These are phyloP conservation scores for Thoreauomyces humboldtii DNA, from an alignment of 192 early-diverging fungal species.

Conservation along the genomic window DNA sequence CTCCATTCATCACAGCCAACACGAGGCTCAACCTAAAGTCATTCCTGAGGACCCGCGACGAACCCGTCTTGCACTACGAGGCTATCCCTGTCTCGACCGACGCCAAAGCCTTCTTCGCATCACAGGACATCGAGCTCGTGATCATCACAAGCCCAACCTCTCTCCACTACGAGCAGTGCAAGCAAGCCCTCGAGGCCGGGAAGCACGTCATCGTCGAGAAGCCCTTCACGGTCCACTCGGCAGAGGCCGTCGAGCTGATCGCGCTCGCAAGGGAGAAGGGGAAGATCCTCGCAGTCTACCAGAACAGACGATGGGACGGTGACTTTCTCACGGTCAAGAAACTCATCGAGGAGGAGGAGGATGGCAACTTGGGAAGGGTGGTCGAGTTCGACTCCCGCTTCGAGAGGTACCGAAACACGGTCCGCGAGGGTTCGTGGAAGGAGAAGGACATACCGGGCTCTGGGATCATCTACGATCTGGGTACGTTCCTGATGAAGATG, in stretches of 20 bases:
- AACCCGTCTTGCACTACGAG: constrained; percentile 2
- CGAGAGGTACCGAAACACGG: constrained; percentile 68
- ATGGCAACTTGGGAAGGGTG: constrained; percentile 58
- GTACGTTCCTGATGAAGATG: too few relatives aligned
- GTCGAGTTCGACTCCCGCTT: constrained; percentile 73
- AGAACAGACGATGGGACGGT: constrained; percentile 80
- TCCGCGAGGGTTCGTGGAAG: constrained; percentile 68
- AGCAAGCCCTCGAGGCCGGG: constrained; percentile 56
- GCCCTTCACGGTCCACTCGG: constrained; percentile 65
- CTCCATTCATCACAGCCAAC: constrained; percentile 26
- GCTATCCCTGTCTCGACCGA: constrained; percentile 25
- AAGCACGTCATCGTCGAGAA: constrained; percentile 79
- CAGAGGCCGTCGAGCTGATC: constrained; percentile 59
- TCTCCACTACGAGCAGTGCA: constrained; percentile 60
- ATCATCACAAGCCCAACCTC: constrained; percentile 72
- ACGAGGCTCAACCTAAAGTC: constrained; percentile 4
- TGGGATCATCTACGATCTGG: constrained; percentile 74
- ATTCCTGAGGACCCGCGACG: constrained; percentile 7
- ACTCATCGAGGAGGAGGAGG: constrained; percentile 42
- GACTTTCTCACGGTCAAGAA: constrained; percentile 74
- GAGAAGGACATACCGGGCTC: constrained; percentile 63
- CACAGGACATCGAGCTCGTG: constrained; percentile 60
- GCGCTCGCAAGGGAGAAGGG: constrained; percentile 54
- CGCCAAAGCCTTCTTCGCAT: constrained; percentile 54
- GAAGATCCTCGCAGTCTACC: constrained; percentile 66